Percentiles rank a stretch among this genome's conserved stretches.
phyloP scores from a whole-genome alignment of 768 basidiomycete genomes.

The Tricholoma sp. region DNA sequence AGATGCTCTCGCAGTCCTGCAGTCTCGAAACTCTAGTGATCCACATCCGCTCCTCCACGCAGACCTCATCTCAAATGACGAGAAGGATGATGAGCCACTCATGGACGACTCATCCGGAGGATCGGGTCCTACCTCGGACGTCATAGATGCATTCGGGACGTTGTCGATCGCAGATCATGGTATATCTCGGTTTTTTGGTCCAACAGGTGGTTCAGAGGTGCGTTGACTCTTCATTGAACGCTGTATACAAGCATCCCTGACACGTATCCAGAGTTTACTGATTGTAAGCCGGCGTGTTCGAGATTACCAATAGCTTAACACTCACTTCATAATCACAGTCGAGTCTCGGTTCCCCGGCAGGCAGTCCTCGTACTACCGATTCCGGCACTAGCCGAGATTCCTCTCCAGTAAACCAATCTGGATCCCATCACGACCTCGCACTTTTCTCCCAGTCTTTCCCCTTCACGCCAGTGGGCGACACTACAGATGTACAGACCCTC shows the following conservation, averaged over 20 bases:
- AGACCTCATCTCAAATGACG: constrained; percentile 36
- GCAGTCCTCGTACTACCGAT: constrained; percentile 12
- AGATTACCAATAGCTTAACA: too few species aligned
- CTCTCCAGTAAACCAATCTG: constrained; percentile 14
- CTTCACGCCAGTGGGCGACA: constrained; percentile 53
- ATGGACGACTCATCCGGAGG: constrained; percentile 21
- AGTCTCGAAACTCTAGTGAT: constrained; percentile 45
- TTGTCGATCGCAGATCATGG: constrained; percentile 57
- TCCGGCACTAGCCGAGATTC: constrained; percentile 8
- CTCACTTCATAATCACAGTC: constrained; percentile 10
- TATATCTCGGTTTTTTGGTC: constrained; percentile 59
- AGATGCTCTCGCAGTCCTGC: constrained; percentile 51
- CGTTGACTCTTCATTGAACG: constrained; percentile 16
- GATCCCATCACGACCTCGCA: constrained; percentile 19
- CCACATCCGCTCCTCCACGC: constrained; percentile 58
- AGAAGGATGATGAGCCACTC: constrained; percentile 2
- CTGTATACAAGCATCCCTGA: not conserved
- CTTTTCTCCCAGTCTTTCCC: constrained; percentile 61
- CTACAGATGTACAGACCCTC: constrained; percentile 40
- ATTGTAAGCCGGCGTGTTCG: constrained; percentile 8
- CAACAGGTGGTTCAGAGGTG: constrained; percentile 66
- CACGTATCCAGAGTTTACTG: constrained; percentile 16
- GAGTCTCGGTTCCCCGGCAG: constrained; percentile 14
- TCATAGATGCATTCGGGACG: constrained; percentile 56
- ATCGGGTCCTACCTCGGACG: constrained; percentile 26